These are phyloP conservation scores for Fusarium sp. DNA, from an alignment of 2,329 filamentous ascomycete genomes.

Conservation along the genomic window DNA sequence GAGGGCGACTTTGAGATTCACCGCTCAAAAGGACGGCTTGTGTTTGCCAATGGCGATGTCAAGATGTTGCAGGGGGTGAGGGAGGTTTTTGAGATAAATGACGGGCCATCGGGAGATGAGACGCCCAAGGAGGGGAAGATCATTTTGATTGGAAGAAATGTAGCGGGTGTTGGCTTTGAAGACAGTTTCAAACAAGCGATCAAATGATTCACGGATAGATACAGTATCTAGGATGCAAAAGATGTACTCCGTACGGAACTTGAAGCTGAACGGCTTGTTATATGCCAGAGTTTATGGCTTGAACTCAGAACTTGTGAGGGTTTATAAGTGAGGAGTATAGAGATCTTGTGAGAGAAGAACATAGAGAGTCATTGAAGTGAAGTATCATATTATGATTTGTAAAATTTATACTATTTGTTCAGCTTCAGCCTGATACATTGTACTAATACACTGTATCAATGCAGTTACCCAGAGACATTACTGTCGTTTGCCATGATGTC, in stretches of 20 bases:
- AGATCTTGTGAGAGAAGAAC: neutral
- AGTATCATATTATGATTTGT: neutral
- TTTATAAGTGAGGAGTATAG: neutral
- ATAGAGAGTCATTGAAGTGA: neutral
- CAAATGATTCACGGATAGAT: conserved; percentile 4
- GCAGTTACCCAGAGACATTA: conserved; percentile 30
- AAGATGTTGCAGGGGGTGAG: conserved; percentile 91
- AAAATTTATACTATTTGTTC: conserved; percentile 3
- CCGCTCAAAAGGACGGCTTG: conserved; percentile 83
- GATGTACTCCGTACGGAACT: neutral
- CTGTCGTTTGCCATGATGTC: conserved; percentile 46
- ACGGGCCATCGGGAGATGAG: conserved; percentile 58
- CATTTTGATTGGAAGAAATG: conserved; percentile 70
- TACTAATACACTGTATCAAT: neutral
- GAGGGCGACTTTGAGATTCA: conserved; percentile 78
- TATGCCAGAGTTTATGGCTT: neutral
- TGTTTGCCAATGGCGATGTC: conserved; percentile 70
- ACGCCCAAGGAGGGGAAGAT: conserved; percentile 63
- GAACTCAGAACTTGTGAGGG: neutral
- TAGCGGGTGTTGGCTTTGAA: conserved; percentile 64
- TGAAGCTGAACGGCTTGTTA: neutral
- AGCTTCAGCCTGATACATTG: conserved; percentile 30
- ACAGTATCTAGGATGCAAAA: neutral
- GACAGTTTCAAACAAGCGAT: conserved; percentile 54
- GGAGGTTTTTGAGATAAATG: conserved; percentile 92